Conservation (phyloP, 2,329 filamentous ascomycete genomes). For the Eutypella sp. region DNA sequence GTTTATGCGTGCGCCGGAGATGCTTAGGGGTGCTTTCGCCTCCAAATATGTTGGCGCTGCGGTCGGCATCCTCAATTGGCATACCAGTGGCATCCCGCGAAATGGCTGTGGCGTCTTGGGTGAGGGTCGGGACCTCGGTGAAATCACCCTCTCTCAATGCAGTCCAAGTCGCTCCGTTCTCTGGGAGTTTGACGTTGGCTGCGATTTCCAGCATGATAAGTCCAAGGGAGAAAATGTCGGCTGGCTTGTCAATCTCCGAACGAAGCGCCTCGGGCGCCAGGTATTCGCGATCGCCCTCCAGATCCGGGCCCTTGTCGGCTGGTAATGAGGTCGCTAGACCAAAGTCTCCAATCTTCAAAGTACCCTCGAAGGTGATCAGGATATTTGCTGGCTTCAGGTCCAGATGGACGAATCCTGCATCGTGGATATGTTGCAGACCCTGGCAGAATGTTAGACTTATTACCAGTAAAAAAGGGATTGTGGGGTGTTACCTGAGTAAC, state of each 20-base stretch:
- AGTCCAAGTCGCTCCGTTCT: slow-evolving; percentile 89
- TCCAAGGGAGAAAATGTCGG: slow-evolving; percentile 90
- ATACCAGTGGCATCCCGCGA: slow-evolving; percentile 71
- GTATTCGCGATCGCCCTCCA: slow-evolving; percentile 93
- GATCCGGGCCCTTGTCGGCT: slow-evolving; percentile 70
- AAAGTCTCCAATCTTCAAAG: slow-evolving; percentile 82
- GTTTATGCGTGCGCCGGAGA: slow-evolving; percentile 18
- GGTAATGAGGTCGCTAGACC: slow-evolving; percentile 78
- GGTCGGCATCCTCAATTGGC: slow-evolving; percentile 44
- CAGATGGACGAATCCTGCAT: slow-evolving; percentile 78
- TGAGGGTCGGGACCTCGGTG: slow-evolving; percentile 81
- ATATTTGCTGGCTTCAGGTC: slow-evolving; percentile 84
- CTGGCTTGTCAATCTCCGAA: slow-evolving; percentile 82
- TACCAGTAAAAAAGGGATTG: not conserved
- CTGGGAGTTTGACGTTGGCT: slow-evolving; percentile 87
- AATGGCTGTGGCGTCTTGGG: slow-evolving; percentile 67
- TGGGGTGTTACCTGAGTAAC: slow-evolving; percentile 60
- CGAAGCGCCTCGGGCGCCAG: slow-evolving; percentile 89
- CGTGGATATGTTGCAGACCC: slow-evolving; percentile 87
- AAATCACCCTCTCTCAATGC: slow-evolving; percentile 85
- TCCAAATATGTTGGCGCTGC: slow-evolving; percentile 29
- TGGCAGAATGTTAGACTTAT: slow-evolving; percentile 29
- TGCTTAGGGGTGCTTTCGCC: slow-evolving; percentile 20
- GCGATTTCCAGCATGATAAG: slow-evolving; percentile 93
- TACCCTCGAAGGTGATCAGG: slow-evolving; percentile 74